Base-by-base conservation (phyloP, 768 basidiomycete species). In the Galerina marginata region DNA sequence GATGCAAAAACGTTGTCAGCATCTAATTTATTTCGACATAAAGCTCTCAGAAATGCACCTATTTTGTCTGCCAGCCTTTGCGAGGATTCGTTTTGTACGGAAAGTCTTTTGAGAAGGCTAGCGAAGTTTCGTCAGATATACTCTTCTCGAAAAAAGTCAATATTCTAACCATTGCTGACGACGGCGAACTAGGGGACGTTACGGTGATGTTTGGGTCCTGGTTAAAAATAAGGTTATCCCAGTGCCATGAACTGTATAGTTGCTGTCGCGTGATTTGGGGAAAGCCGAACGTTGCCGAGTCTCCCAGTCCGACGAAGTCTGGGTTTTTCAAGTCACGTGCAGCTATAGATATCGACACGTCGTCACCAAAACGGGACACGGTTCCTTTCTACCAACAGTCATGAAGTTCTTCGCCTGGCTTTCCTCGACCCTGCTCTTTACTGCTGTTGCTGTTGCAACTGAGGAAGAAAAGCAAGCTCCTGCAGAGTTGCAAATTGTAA, bases 101-200 rank as follows among this genome's bases (percentile, higher is more conserved):
- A 98, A 98, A 60, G 94, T 87, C 83, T 99, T 99, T 89, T 98
- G 94, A 75, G 96, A 98, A 79, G 96, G 96, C 96, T 98, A 77
- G 15, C 63, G 16, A 72, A 56, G 25, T 11, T 6, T 26, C 11
- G 36, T 39, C 54, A n/a, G 40, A 37, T 55, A 57, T 46, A 36
- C 10, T 16, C 53, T 48, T 23, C 9, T 45, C 38, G 43, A 14
- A 42, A 39, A 52, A 56, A 26, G 62, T 63, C 20, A 42, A 58
- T 44, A 10, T 54, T 60, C 83, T 67, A 75, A 84, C 82, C 85
- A 87, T 85, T 70, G 77, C 75, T 71, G 77, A 74, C 65, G 77
- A 76, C 72, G 74, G 71, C 72, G 67, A 68, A 74, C 58, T 58
- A 50, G 62, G 67, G 73, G 72, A 71, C 66, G 69, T 69, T 69